These are phyloP conservation scores for Phaseolus coccineus DNA, from an alignment of 331 rosid genomes.

Conservation along the genomic window DNA sequence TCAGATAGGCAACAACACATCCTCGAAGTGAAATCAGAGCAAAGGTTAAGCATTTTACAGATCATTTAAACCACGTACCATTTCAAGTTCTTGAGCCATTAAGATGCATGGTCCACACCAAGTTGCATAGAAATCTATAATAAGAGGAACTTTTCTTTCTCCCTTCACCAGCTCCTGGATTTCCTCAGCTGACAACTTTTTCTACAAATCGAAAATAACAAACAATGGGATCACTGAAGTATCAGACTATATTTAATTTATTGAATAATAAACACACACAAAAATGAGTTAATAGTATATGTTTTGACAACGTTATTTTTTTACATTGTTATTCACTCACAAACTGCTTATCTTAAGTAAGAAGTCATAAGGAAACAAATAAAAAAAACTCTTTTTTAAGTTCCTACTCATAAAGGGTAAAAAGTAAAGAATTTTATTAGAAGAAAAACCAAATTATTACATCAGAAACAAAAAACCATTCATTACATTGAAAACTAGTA, in stretches of 20 bases:
- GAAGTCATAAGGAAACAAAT: neutral
- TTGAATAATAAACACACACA: neutral
- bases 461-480: neutral
- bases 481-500: neutral
- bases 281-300: neutral
- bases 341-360: neutral
- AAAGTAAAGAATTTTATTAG: neutral
- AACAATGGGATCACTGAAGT: conserved; percentile 19
- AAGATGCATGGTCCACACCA: conserved; percentile 97
- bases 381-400: neutral
- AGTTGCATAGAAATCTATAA: conserved; percentile 89
- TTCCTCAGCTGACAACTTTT: conserved; percentile 80
- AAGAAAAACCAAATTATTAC: neutral
- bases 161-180: conserved; percentile 89
- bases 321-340: neutral
- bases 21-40: conserved; percentile 11
- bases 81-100: conserved; percentile 98
- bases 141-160: conserved; percentile 78
- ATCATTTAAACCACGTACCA: conserved; percentile 60
- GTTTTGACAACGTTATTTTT: neutral
- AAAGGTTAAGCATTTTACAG: neutral
- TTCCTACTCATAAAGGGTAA: neutral
- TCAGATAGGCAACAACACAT: conserved; percentile 14
- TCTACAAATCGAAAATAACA: conserved; percentile 60
- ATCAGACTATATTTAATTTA: neutral